Evolutionary conservation across 495 filamentous ascomycete genomes (phyloP).

Genomic region (Aspergillus campestris): DNA sequence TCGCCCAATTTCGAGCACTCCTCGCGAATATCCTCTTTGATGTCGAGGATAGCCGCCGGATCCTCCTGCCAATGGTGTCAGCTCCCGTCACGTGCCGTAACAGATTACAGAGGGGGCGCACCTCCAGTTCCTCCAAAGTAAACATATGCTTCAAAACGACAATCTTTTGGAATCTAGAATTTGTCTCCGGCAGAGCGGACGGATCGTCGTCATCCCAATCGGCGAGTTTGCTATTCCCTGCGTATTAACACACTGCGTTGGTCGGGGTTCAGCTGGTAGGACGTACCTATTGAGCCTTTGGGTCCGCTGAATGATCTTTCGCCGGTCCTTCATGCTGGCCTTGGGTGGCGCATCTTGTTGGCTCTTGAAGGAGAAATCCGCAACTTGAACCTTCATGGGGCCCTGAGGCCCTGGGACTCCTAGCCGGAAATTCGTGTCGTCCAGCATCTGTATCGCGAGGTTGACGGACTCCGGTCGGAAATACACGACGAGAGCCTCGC

Average conservation of each 20-base stretch:
- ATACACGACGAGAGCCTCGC: conserved; percentile 87
- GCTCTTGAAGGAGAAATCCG: conserved; percentile 84
- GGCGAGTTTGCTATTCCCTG: conserved; percentile 59
- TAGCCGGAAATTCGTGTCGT: conserved; percentile 79
- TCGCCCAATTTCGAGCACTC: conserved; percentile 81
- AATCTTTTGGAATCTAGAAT: conserved; percentile 60
- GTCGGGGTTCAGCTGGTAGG: background rate
- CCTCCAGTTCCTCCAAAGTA: conserved; percentile 70
- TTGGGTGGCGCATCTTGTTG: conserved; percentile 51
- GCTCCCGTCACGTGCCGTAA: background rate
- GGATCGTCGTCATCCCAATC: conserved; percentile 92
- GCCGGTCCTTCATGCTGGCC: conserved; percentile 52
- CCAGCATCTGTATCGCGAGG: conserved; percentile 82
- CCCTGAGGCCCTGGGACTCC: conserved; percentile 44
- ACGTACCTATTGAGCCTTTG: conserved; percentile 68
- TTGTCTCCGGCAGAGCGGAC: conserved; percentile 44
- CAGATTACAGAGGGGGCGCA: conserved; percentile 15
- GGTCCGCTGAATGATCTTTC: conserved; percentile 81
- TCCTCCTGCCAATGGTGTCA: conserved; percentile 52
- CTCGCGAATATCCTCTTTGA: conserved; percentile 88
- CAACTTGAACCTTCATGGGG: conserved; percentile 72
- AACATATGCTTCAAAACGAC: conserved; percentile 96
- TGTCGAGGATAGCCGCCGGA: conserved; percentile 72
- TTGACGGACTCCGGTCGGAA: conserved; percentile 87
- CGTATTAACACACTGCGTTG: conserved; percentile 4